Conservation (phyloP, 208 protist species). For the Kentomonas sorsogonicus region DNA sequence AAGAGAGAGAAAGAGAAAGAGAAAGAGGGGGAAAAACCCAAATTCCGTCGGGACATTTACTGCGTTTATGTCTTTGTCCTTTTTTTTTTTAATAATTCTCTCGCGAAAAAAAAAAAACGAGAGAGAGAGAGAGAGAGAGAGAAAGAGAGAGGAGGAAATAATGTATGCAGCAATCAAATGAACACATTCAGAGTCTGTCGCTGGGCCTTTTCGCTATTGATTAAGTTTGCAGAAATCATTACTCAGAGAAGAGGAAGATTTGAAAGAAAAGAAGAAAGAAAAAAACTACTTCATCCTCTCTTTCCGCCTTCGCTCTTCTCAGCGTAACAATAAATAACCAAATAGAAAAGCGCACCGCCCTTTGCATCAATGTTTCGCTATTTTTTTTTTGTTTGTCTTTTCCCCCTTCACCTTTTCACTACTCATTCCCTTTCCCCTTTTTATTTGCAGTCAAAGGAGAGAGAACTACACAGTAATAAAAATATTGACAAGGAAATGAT, state of each 20-base stretch:
- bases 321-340: no score
- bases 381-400: neutral
- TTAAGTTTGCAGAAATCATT: no score
- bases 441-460: no score
- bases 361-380: no score
- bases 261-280: neutral
- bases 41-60: no score
- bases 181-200: no score
- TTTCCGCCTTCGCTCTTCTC: neutral
- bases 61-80: neutral
- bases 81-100: neutral
- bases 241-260: constrained; percentile 6
- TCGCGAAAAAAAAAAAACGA: constrained; percentile 14
- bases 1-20: constrained; percentile 7
- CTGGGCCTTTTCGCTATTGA: no score
- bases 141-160: constrained; percentile 8
- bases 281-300: neutral
- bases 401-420: no score
- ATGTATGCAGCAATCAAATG: neutral
- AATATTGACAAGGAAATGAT: no score
- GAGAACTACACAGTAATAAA: no score
- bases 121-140: constrained; percentile 10
- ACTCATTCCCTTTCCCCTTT: no score
- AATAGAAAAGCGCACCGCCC: no score
- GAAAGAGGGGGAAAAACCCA: neutral